Evolutionary conservation across 2,329 filamentous ascomycete species (phyloP), one percentile per base, ranked within the genome.

Genomic region (Colletotrichum sp.): DNA sequence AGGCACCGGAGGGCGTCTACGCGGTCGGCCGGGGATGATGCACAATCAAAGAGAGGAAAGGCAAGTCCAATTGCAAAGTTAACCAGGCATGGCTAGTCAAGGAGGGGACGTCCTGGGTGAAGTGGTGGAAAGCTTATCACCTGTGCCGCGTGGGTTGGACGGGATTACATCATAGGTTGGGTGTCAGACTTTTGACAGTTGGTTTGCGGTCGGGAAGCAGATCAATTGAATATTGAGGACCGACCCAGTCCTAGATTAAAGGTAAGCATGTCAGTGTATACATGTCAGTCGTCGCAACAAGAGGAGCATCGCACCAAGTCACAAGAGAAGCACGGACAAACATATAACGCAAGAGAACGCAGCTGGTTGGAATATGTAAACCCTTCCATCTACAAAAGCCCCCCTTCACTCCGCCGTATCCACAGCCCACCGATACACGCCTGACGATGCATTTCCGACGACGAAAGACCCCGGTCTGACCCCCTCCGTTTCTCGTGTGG

Each of bases 361-460:
- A 73, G 69, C 52, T 74, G 74, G 63, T 77, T 77, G 64, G 62
- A 67, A 70, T 77, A 72, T 77, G 59, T 57, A 60, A 70, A 66
- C 52, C 62, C 65, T 71, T 70, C 69, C 76, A 77, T 77, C 73
- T 77, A 77, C 76, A 77, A 64, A 77, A 73, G 57, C 64, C 72
- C 69, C 68, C 9, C 21, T 59, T 55, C 72, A 44, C 65, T 34
- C 71, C 73, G 52, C 69, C 52, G 36, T 77, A 44, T 67, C 65
- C 73, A 72, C 74, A 26, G 55, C 32, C 66, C 49, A 34, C 39
- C 66, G 72, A 30, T 44, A 66, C 65, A 36, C 65, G 55, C 32
- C 26, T 59, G 64, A 59, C 59, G 44, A 77, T 76, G 73, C 76
- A 70, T 77, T 65, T 69, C 69, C 63, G 69, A 72, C 69, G 39